Evolutionary conservation across 2,329 filamentous ascomycete species (phyloP).

Genomic region (Trichoderma simmonsii): DNA sequence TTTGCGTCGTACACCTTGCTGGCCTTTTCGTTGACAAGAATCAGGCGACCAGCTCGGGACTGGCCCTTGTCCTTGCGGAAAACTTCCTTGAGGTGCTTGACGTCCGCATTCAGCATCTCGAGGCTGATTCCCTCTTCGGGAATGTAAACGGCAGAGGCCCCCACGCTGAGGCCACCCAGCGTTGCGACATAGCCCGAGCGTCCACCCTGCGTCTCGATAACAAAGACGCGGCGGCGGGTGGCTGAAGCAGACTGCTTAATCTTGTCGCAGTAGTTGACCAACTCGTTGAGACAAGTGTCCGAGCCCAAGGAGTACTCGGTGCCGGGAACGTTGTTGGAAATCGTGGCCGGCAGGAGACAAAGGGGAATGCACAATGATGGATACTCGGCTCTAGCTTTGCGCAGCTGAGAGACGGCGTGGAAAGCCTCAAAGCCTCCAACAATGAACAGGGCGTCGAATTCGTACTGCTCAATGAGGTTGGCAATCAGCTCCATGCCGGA

Average conservation of each 20-base stretch:
- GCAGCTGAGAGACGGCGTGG: conserved; percentile 83
- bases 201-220: conserved; percentile 96
- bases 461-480: conserved; percentile 77
- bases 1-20: conserved; percentile 88
- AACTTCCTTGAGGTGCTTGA: conserved; percentile 80
- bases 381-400: conserved; percentile 73
- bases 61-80: conserved; percentile 85
- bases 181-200: conserved; percentile 92
- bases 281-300: conserved; percentile 92
- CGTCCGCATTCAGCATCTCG: conserved; percentile 87
- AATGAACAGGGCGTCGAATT: conserved; percentile 87
- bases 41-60: conserved; percentile 85
- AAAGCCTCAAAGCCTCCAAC: conserved; percentile 97
- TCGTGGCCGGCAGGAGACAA: conserved; percentile 87
- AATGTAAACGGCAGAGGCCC: conserved; percentile 90
- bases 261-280: conserved; percentile 93
- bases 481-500: conserved; percentile 80
- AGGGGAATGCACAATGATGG: conserved; percentile 90
- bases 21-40: conserved; percentile 94
- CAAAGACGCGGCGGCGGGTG: conserved; percentile 88
- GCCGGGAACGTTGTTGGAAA: conserved; percentile 97
- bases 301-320: conserved; percentile 96
- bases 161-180: conserved; percentile 84
- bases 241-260: conserved; percentile 97
- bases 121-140: conserved; percentile 94